Evolutionary conservation across 1,284 basidiomycete genomes (phyloP).

Genomic region (Bondarzewia mesenterica): DNA sequence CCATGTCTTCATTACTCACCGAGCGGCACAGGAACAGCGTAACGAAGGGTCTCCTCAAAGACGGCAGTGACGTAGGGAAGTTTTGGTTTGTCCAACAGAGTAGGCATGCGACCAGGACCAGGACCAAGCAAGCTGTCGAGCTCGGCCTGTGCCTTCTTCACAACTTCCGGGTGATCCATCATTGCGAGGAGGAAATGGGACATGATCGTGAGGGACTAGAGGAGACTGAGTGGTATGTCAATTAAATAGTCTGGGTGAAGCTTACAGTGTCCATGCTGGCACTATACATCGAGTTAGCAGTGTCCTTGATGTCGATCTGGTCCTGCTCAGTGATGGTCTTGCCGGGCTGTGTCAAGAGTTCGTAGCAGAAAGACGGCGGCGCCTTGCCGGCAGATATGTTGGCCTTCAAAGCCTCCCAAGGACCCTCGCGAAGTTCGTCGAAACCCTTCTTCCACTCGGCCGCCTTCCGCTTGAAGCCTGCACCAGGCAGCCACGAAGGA

Average conservation of each 20-base stretch:
- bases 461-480: conserved; percentile 35
- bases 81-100: conserved; percentile 36
- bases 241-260: too few relatives aligned
- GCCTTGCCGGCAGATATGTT: not conserved
- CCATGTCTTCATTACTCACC: conserved; percentile 26
- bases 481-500: conserved; percentile 34
- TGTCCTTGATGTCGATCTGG: not conserved
- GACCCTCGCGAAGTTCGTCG: conserved; percentile 6
- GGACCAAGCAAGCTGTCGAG: conserved; percentile 43
- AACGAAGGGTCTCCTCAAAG: conserved; percentile 2
- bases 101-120: conserved; percentile 35
- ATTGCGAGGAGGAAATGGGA: conserved; percentile 55
- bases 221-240: too few relatives aligned
- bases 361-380: not conserved
- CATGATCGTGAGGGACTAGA: conserved; percentile 35
- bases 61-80: conserved; percentile 32
- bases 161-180: conserved; percentile 41
- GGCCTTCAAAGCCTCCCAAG: conserved; percentile 1
- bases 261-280: conserved; percentile 1
- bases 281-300: not conserved
- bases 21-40: conserved; percentile 11
- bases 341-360: not conserved
- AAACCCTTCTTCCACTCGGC: conserved; percentile 20
- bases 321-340: not conserved
- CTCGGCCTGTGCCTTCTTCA: conserved; percentile 45